Evolutionary conservation across 805 yeast species (phyloP).

Genomic region (Wickerhamomyces tratensis): DNA sequence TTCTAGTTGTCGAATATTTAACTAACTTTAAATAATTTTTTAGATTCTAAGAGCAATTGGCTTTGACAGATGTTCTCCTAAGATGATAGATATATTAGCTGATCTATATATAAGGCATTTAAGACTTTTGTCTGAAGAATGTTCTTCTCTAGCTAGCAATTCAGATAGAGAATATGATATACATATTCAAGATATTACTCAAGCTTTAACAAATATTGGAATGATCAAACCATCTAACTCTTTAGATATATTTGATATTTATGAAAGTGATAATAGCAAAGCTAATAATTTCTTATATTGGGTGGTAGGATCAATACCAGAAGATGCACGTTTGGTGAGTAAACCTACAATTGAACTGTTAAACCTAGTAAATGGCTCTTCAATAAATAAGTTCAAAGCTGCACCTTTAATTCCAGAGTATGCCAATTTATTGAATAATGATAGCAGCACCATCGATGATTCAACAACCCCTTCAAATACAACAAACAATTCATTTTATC

Average conservation of each 20-base stretch:
- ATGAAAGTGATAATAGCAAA: constrained; percentile 35
- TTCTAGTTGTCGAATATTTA: not conserved
- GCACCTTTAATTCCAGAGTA: constrained; percentile 21
- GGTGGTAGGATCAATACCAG: constrained; percentile 38
- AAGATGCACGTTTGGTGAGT: constrained; percentile 30
- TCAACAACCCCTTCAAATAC: not conserved
- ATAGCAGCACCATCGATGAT: too few species aligned
- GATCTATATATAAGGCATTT: constrained; percentile 66
- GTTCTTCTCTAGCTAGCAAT: constrained; percentile 37
- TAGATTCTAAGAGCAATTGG: constrained; percentile 73
- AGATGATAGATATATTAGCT: constrained; percentile 64
- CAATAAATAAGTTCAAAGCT: constrained; percentile 7
- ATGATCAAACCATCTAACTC: constrained; percentile 48
- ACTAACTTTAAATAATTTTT: constrained; percentile 13
- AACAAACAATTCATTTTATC: not conserved
- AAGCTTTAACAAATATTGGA: constrained; percentile 57
- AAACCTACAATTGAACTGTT: constrained; percentile 21
- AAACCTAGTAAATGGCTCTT: not conserved
- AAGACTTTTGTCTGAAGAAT: constrained; percentile 38
- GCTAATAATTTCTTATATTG: constrained; percentile 44
- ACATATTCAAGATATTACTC: constrained; percentile 56
- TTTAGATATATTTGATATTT: constrained; percentile 45
- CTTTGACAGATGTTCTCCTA: constrained; percentile 68
- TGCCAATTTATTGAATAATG: constrained; percentile 9
- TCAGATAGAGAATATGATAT: constrained; percentile 36